Base-by-base conservation (phyloP, 768 basidiomycete species). In the Filobasidium floriforme region DNA sequence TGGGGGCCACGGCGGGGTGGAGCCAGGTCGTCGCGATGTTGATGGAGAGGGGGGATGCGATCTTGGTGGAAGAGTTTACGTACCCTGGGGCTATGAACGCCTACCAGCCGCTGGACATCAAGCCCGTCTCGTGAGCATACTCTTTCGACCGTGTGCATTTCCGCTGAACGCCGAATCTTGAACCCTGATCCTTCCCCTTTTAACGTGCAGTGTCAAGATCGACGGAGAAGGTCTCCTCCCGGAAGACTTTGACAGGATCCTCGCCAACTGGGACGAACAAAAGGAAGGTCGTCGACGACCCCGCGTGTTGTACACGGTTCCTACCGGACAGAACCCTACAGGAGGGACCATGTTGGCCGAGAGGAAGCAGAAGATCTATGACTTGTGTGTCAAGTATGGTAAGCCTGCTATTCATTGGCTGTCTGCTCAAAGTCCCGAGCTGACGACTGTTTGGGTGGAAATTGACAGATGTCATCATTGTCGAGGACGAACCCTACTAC, bases 401-500 rank as follows among this genome's bases (percentile, higher is more conserved):
- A 67, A 60, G 78, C 62, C 0, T 18, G 46, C 28, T 22, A 51
- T 19, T 22, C 26, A 10, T 37, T 66, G 41, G n/a, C n/a, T n/a
- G n/a, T n/a, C n/a, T n/a, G n/a, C n/a, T n/a, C n/a, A n/a, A n/a
- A n/a, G n/a, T 26, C 7, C 6, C 5, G 22, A 11, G 9, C 22
- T 19, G 15, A 19, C 2, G 15, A 22, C n/a, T 1, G 28, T 7
- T 41, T 7, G 29, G 43, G 32, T 15, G 44, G 1, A 18, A 12
- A 5, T 1, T 1, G 28, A 28, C 49, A 87, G 87, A 90, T 69
- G 76, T 89, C 26, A 85, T 89, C 70, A 89, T 89, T 66, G 85
- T 88, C 62, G 89, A 90, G 80, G 89, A 91, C 71, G 89, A 90
- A 77, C 89, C 89, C 3, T 89, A 90, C 76, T 86, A 84, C 77